Percentiles rank a stretch among this genome's conserved stretches.
These are phyloP conservation scores for sorghum (Sorghum bicolor) DNA, from an alignment of 176 grass and related monocot species.

Conservation along the genomic window Sorghum_bicolor_NCBIv3 NC_012870.2:65957001-65957500, in stretches of 20 bases:
- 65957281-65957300: slow-evolving; percentile 20
- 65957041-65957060: not conserved
- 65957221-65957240: slow-evolving; percentile 1
- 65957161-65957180: slow-evolving; percentile 85
- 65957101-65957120: slow-evolving; percentile 90
- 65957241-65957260: not conserved
- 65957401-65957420: slow-evolving; percentile 90
- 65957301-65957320: not conserved
- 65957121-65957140: slow-evolving; percentile 50
- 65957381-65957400: not conserved
- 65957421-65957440: slow-evolving; percentile 61
- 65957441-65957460: slow-evolving; percentile 10
- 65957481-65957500: not conserved
- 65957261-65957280: not conserved
- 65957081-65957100: not conserved
- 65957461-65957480: not conserved
- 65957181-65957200: slow-evolving; percentile 66
- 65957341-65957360: not conserved
- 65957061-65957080: not conserved
- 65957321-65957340: not conserved
- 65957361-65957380: not conserved
- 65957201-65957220: slow-evolving; percentile 56
- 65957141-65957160: slow-evolving; percentile 61
- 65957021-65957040: slow-evolving; percentile 3
- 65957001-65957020: not conserved